phyloP scores from a whole-genome alignment of 1,139 yeast species.

The Geotrichum reessii region DNA sequence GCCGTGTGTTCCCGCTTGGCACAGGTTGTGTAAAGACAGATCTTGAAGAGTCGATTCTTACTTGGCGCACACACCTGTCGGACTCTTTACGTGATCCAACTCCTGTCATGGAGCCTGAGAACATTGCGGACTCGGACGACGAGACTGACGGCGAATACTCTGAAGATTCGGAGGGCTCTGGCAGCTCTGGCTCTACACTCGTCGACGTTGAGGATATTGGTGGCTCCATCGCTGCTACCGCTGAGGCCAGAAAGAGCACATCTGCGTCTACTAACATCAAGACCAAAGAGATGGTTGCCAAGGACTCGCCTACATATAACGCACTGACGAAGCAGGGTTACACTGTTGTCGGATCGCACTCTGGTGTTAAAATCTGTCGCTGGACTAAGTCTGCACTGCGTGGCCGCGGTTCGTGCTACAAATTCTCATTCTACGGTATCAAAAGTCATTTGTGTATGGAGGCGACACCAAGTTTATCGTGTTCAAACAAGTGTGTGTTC shows the following conservation, averaged over 20 bases:
- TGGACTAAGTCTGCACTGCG: conserved; percentile 95
- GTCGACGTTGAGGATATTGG: conserved; percentile 90
- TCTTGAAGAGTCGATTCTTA: conserved; percentile 55
- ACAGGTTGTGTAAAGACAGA: conserved; percentile 72
- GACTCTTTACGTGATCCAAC: conserved; percentile 60
- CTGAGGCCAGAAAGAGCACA: conserved; percentile 19
- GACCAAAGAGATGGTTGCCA: conserved; percentile 81
- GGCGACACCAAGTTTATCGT: conserved; percentile 86
- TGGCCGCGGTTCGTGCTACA: conserved; percentile 92
- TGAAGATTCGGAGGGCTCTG: conserved; percentile 29
- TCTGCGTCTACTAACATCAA: conserved; percentile 29
- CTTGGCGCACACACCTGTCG: conserved; percentile 61
- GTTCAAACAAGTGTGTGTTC: conserved; percentile 92
- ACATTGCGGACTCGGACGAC: conserved; percentile 44
- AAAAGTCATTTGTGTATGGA: conserved; percentile 92
- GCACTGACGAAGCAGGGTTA: conserved; percentile 90
- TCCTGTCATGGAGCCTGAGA: conserved; percentile 39
- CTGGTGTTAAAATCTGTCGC: conserved; percentile 91
- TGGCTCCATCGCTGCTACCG: conserved; percentile 21
- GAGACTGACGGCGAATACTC: conserved; percentile 43
- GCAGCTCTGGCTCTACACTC: conserved; percentile 27
- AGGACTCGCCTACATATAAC: conserved; percentile 82
- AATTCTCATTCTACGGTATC: conserved; percentile 87
- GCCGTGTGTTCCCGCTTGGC: conserved; percentile 82
- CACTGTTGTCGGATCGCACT: conserved; percentile 87